phyloP scores from a whole-genome alignment of 75 land plant genomes.

The Gnetum montanum region DNA sequence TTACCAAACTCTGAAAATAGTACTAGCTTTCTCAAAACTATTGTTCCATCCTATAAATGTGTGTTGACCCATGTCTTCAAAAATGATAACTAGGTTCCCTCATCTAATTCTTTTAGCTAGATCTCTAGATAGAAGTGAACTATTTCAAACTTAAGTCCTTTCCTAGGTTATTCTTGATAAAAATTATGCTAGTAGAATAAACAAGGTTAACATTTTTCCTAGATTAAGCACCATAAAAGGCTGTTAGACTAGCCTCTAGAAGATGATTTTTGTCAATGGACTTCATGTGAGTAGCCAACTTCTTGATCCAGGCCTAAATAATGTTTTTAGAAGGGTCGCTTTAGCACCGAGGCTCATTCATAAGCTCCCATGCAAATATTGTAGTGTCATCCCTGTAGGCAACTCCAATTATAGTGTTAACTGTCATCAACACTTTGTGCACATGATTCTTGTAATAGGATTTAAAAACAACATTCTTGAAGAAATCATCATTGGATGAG shows the following conservation, averaged over 20 bases:
- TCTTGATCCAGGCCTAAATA: slow-evolving; percentile 32
- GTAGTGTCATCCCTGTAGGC: slow-evolving; percentile 45
- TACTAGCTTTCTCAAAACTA: slow-evolving; percentile 27
- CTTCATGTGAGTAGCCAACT: slow-evolving; percentile 38
- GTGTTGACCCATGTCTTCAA: slow-evolving; percentile 22
- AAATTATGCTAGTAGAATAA: slow-evolving; percentile 28
- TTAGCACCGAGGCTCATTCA: slow-evolving; percentile 39
- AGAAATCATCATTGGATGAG: slow-evolving; percentile 18
- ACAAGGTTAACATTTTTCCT: slow-evolving; percentile 15
- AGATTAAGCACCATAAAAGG: slow-evolving; percentile 27
- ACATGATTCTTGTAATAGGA: slow-evolving; percentile 20
- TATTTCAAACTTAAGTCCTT: slow-evolving; percentile 35
- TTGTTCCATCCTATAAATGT: slow-evolving; percentile 19
- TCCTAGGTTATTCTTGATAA: slow-evolving; percentile 22
- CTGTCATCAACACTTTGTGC: slow-evolving; percentile 25
- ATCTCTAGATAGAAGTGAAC: slow-evolving; percentile 46
- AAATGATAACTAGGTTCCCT: slow-evolving; percentile 18
- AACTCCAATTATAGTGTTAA: slow-evolving; percentile 39
- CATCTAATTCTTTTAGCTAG: slow-evolving; percentile 15
- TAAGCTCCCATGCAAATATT: slow-evolving; percentile 60
- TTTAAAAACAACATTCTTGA: slow-evolving; percentile 7
- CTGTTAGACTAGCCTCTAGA: slow-evolving; percentile 36
- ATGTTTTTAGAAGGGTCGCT: slow-evolving; percentile 23
- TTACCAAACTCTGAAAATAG: slow-evolving; percentile 42
- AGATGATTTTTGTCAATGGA: slow-evolving; percentile 49